Evolutionary conservation across 352 stramenopile genomes (phyloP), one percentile per base, ranked within the genome.

Genomic region (Peronosclerospora sorghi): DNA sequence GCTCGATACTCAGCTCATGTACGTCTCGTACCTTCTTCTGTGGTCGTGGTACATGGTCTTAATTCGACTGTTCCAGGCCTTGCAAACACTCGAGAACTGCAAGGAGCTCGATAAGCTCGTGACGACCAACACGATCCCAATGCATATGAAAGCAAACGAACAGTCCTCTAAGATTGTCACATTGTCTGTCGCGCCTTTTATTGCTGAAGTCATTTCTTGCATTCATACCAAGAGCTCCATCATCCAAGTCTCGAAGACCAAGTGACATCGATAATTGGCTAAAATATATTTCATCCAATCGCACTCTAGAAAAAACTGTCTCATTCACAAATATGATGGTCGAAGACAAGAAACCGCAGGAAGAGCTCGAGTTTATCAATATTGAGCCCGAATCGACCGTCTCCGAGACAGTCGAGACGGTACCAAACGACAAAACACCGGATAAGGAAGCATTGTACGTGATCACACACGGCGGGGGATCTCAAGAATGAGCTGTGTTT

Each of bases 211-310:
- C 45, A 92, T 92, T 58, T 88, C 77, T 48, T 89, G 74, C 56
- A 92, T 89, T 51, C 80, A 92, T 68, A 82, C 54, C 32, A 92
- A 92, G 54, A 60, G 73, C 59, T 92, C 80, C 38, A 87, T 91
- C 48, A 82, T 84, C 50, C 75, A 87, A 49, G 63, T 84, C 29
- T 72, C 68, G 45, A 84, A 83, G 57, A 87, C 72, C 41, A 87
- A 87, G 54, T 87, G 73, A 54, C 10, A 32, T 32, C 17, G 2
- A 62, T n/a, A n/a, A n/a, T 62, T 66, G 43, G 48, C 43, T 29
- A 10, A 52, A 65, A 48, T 10, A 15, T 12, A 32, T 36, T 39
- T n/a, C 19, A 42, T 36, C 45, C 42, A 38, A 26, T 57, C 21
- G 19, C 8, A 34, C 5, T 34, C 8, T 15, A 17, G 1, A n/a